These are phyloP conservation scores for Kurtzmaniella quercitrusa DNA, from an alignment of 1,139 yeast genomes.

Conservation along the genomic window DNA sequence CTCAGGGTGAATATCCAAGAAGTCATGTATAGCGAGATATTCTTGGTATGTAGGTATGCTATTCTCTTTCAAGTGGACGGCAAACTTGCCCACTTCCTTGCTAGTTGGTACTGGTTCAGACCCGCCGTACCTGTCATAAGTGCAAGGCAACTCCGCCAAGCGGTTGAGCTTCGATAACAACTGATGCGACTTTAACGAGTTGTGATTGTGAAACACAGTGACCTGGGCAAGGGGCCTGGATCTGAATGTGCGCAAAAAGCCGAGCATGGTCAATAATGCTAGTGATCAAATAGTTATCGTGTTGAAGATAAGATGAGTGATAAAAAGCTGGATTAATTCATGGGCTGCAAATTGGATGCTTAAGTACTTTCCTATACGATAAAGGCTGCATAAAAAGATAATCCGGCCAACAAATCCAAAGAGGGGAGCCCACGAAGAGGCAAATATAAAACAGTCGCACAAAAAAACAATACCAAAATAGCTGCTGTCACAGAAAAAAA, in stretches of 20 bases:
- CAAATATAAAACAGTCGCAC: not conserved
- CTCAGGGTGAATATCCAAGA: conserved; percentile 44
- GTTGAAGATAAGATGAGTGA: conserved; percentile 1
- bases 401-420: conserved; percentile 2
- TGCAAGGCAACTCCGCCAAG: conserved; percentile 6
- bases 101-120: not conserved
- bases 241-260: conserved; percentile 5
- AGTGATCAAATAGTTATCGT: not conserved
- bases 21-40: conserved; percentile 31
- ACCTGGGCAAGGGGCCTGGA: conserved; percentile 4
- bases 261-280: not conserved
- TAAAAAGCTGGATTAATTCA: not conserved
- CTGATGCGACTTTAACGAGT: conserved; percentile 4
- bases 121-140: conserved; percentile 2
- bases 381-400: not conserved
- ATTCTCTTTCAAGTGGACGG: conserved; percentile 21
- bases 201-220: conserved; percentile 6
- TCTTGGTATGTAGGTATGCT: conserved; percentile 25
- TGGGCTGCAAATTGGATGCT: not conserved
- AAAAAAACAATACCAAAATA: not conserved
- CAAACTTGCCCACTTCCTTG: conserved; percentile 15
- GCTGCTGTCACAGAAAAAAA: not conserved
- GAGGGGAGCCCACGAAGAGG: not conserved
- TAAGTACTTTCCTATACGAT: conserved; percentile 1
- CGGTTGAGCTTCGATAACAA: conserved; percentile 5